Base-by-base conservation (phyloP, 805 yeast species). In the Isabelozyma gotoi region DNA sequence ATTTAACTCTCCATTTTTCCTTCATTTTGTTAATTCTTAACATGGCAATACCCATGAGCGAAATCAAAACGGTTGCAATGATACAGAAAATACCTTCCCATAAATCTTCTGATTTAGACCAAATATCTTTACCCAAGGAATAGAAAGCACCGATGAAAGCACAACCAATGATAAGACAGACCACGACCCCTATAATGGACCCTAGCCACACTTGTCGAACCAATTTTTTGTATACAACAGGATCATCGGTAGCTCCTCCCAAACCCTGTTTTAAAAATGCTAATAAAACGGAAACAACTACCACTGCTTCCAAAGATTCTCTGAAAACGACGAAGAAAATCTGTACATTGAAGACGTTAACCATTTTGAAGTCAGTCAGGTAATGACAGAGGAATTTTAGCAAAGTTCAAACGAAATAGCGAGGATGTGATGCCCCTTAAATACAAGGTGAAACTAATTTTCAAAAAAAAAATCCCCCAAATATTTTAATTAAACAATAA, bases 61-160 rank as follows among this genome's bases (percentile, higher is more conserved):
- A 79, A 59, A 90, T 90, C 81, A 90, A 79, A 40, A 86, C 71
- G 0, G 95, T 79, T 3, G 97, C 97, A 61, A 90, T 82, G 54
- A 90, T 68, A 66, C 94, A 86, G 62, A 90, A 88, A 44, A 88
- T 75, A 71, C 97, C 97, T 75, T 91, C 97, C 97, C 97, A 90
- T 44, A 90, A 65, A 62, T 91, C 97, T 62, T 90, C 97, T 7
- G 95, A 81, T n/a, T 67, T 61, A 41, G 89, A 76, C 85, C 96
- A 90, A 50, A 89, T 78, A 76, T 90, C 94, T 42, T 79, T 78
- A 49, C 85, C 82, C 40, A 85, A 74, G 33, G 85, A 68, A 64
- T 91, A 90, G 69, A 87, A 90, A n/a, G 88, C 90, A 65, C 96
- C 97, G 60, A 90, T 89, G 69, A 90, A 89, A 43, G 88, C 96